These are phyloP conservation scores for Cercospora brassicicola DNA, from an alignment of 2,329 filamentous ascomycete genomes.

Conservation along the genomic window DNA sequence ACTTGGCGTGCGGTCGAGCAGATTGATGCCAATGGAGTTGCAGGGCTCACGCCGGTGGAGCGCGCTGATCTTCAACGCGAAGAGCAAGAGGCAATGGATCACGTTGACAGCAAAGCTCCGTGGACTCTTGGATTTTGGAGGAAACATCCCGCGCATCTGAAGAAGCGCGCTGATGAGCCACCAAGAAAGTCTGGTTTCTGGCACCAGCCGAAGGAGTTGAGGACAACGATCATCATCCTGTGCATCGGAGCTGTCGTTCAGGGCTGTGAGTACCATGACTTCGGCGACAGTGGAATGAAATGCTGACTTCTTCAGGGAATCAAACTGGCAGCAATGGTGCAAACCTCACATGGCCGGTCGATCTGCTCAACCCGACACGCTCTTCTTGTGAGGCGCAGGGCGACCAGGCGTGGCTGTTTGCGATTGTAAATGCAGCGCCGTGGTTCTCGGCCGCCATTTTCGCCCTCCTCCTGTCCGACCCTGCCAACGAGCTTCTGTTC, in stretches of 20 bases:
- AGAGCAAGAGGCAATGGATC: neutral
- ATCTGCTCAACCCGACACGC: neutral
- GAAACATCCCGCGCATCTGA: neutral
- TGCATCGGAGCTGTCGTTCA: slow-evolving; percentile 40
- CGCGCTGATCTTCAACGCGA: slow-evolving; percentile 3
- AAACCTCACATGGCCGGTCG: slow-evolving; percentile 38
- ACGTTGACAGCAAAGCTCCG: slow-evolving; percentile 5
- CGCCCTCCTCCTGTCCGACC: slow-evolving; percentile 35
- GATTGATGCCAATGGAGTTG: slow-evolving; percentile 30
- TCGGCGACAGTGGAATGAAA: no score
- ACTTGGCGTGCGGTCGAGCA: slow-evolving; percentile 29
- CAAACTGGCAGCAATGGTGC: slow-evolving; percentile 39
- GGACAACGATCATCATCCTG: slow-evolving; percentile 37
- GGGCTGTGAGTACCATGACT: slow-evolving; percentile 20
- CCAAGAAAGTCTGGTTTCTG: slow-evolving; percentile 25
- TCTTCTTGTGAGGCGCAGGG: slow-evolving; percentile 5
- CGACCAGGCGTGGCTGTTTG: slow-evolving; percentile 34
- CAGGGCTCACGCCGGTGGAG: slow-evolving; percentile 21
- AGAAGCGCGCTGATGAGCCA: neutral
- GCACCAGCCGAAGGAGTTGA: slow-evolving; percentile 37
- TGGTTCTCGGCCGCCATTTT: slow-evolving; percentile 38
- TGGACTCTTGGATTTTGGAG: slow-evolving; percentile 8
- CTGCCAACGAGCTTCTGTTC: slow-evolving; percentile 37
- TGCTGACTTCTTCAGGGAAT: slow-evolving; percentile 28
- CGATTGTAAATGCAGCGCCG: slow-evolving; percentile 37